Evolutionary conservation across 345 rosid species (phyloP).

Genomic region (Luvunga scandens): DNA sequence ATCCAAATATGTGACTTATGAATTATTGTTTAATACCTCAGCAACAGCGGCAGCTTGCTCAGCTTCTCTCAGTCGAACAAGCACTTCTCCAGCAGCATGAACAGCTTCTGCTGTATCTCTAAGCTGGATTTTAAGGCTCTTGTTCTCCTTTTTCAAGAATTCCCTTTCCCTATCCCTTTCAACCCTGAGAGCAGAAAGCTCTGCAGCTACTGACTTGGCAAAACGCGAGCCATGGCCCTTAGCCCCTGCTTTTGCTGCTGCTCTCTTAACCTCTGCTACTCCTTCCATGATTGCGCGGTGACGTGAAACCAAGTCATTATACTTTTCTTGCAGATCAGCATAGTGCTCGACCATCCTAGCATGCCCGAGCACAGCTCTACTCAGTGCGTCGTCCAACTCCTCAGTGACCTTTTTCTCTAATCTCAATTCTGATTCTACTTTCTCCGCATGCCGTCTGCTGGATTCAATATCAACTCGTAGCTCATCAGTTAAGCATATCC

Average conservation of each 20-base stretch:
- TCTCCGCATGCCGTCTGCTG: slow-evolving; percentile 70
- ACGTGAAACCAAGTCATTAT: slow-evolving; percentile 66
- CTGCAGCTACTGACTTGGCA: slow-evolving; percentile 69
- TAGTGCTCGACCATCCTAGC: slow-evolving; percentile 96
- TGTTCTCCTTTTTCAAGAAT: slow-evolving; percentile 69
- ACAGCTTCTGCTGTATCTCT: slow-evolving; percentile 98
- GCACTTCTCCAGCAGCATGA: slow-evolving; percentile 97
- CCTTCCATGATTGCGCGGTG: slow-evolving; percentile 79
- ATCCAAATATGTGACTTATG: not conserved
- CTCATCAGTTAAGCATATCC: slow-evolving; percentile 90
- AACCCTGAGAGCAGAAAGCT: slow-evolving; percentile 74
- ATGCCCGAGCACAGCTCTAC: slow-evolving; percentile 84
- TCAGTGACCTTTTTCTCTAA: slow-evolving; percentile 62
- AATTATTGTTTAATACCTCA: slow-evolving; percentile 51
- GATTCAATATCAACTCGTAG: slow-evolving; percentile 82
- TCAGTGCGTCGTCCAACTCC: slow-evolving; percentile 88
- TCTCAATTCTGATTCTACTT: slow-evolving; percentile 61
- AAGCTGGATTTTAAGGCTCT: slow-evolving; percentile 73
- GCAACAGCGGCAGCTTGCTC: slow-evolving; percentile 77
- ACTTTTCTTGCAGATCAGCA: slow-evolving; percentile 82
- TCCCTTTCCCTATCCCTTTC: slow-evolving; percentile 83
- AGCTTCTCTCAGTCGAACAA: slow-evolving; percentile 86
- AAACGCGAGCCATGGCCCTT: slow-evolving; percentile 79
- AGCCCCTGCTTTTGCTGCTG: slow-evolving; percentile 79
- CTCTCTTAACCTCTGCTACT: slow-evolving; percentile 82